Conservation (phyloP, 805 yeast species). For the Pichia paraexigua region DNA sequence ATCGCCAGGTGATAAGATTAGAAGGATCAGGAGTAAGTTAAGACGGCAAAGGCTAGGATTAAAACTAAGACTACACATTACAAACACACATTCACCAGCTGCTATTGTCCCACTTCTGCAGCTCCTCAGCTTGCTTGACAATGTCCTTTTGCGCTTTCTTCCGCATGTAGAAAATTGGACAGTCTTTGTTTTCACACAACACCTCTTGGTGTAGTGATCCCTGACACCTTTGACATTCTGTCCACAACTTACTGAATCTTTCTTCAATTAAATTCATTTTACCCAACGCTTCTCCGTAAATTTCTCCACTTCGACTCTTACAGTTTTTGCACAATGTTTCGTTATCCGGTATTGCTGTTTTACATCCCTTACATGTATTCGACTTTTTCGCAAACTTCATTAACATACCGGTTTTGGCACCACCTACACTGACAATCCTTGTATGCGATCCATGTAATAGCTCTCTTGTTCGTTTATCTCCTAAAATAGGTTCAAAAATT, state of each 20-base stretch:
- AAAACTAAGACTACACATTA: too few species aligned
- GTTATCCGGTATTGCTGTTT: constrained; percentile 59
- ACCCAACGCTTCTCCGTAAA: constrained; percentile 75
- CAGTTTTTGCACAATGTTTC: constrained; percentile 67
- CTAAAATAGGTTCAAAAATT: constrained; percentile 91
- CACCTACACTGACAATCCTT: constrained; percentile 60
- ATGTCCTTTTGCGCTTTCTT: constrained; percentile 76
- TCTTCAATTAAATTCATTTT: constrained; percentile 74
- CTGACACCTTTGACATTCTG: constrained; percentile 96
- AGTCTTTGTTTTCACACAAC: constrained; percentile 88
- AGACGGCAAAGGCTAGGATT: too few species aligned
- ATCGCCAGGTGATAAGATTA: too few species aligned
- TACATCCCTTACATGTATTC: constrained; percentile 83
- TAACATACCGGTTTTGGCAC: constrained; percentile 66
- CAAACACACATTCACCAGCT: constrained; percentile 33
- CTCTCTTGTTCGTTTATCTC: constrained; percentile 74
- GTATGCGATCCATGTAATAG: constrained; percentile 81
- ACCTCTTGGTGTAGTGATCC: constrained; percentile 96
- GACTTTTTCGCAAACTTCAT: constrained; percentile 89
- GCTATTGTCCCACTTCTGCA: constrained; percentile 58
- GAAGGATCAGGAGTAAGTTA: too few species aligned
- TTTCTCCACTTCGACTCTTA: constrained; percentile 57
- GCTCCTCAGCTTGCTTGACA: constrained; percentile 45
- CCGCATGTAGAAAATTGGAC: constrained; percentile 97
- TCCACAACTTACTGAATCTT: constrained; percentile 86